Evolutionary conservation across 2,329 filamentous ascomycete genomes (phyloP).

Genomic region (Whalleya microplaca): DNA sequence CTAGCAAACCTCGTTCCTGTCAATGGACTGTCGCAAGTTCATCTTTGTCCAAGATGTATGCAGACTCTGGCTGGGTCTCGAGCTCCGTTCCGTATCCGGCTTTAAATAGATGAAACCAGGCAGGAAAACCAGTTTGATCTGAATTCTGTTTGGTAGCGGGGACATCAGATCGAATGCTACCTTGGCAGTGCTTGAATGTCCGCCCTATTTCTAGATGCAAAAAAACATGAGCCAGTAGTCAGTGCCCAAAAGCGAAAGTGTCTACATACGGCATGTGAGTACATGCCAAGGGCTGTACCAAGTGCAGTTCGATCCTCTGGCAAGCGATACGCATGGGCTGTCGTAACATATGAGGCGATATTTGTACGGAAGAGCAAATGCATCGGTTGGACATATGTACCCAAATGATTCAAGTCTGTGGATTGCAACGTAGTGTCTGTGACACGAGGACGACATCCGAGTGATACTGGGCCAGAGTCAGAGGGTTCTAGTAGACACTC

Average conservation of each 20-base stretch:
- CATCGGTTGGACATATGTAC: conserved; percentile 22
- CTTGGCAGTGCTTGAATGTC: background rate
- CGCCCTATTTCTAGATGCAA: background rate
- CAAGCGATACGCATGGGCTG: conserved; percentile 13
- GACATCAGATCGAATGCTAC: background rate
- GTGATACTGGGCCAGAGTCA: conserved; percentile 23
- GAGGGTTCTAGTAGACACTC: conserved; percentile 8
- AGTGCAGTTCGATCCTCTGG: conserved; percentile 10
- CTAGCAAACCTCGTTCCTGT: too few relatives aligned
- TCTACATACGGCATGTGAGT: conserved; percentile 10
- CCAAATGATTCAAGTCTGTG: conserved; percentile 10
- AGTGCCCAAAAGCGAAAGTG: background rate
- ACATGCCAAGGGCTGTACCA: background rate
- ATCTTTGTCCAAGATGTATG: background rate
- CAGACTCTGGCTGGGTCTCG: background rate
- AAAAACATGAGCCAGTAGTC: background rate
- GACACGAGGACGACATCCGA: conserved; percentile 15
- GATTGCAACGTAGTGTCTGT: conserved; percentile 15
- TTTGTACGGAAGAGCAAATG: conserved; percentile 23
- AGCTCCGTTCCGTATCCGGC: background rate
- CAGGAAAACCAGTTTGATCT: background rate
- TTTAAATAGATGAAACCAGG: background rate
- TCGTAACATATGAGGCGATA: conserved; percentile 19
- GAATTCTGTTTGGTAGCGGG: background rate
- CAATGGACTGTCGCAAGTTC: background rate